These are phyloP conservation scores for Aspergillus aculeatinus DNA, from an alignment of 2,329 filamentous ascomycete species.

Conservation along the genomic window DNA sequence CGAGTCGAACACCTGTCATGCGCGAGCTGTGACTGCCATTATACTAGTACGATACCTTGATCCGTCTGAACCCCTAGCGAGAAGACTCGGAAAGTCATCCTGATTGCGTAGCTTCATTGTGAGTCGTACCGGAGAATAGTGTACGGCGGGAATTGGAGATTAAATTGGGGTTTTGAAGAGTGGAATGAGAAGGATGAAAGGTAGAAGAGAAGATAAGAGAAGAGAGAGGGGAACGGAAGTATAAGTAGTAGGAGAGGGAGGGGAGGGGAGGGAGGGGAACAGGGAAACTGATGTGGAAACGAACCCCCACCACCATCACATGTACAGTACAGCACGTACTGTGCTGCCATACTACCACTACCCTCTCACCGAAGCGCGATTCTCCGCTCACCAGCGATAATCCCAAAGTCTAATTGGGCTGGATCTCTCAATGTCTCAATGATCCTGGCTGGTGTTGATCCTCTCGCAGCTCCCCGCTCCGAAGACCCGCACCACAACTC, in stretches of 20 bases:
- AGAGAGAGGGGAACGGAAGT: background rate
- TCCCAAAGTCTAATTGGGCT: background rate
- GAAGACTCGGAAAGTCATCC: constrained; percentile 18
- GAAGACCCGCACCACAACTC: background rate
- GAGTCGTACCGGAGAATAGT: constrained; percentile 31
- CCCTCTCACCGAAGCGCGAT: background rate
- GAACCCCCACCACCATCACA: background rate
- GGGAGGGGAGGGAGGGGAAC: constrained; percentile 17
- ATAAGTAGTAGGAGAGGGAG: background rate
- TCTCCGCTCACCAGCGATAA: background rate
- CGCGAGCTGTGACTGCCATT: constrained; percentile 39
- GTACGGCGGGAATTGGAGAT: background rate
- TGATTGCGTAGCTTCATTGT: constrained; percentile 30
- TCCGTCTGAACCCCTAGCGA: constrained; percentile 35
- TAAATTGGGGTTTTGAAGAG: background rate
- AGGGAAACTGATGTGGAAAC: background rate
- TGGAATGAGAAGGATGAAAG: background rate
- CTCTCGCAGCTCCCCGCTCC: background rate
- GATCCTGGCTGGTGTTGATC: background rate
- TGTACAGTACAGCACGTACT: too few species aligned
- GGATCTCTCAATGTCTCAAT: too few species aligned
- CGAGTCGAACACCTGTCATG: constrained; percentile 46
- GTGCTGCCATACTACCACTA: too few species aligned
- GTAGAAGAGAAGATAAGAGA: background rate
- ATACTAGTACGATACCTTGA: constrained; percentile 47